A percentile compares a stretch with the other conserved stretches of the same genome.
These are phyloP conservation scores for Ramalina peruviana DNA, from an alignment of 495 filamentous ascomycete species.

Conservation along the genomic window DNA sequence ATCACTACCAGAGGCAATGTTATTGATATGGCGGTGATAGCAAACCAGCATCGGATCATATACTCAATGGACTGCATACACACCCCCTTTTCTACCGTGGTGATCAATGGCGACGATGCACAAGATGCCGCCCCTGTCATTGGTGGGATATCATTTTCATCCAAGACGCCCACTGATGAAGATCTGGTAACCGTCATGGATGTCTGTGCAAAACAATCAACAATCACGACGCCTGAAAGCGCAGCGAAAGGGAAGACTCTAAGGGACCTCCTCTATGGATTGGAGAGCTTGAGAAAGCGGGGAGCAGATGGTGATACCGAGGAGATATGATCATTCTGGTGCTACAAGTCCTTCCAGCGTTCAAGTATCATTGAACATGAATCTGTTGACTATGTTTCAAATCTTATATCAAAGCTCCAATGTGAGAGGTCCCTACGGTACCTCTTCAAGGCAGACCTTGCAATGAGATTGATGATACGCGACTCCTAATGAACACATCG, in stretches of 20 bases:
- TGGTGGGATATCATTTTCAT: background rate
- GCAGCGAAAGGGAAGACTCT: constrained; percentile 10
- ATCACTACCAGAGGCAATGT: constrained; percentile 44
- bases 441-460: no score
- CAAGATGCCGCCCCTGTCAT: background rate
- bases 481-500: no score
- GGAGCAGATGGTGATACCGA: constrained; percentile 30
- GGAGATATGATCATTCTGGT: background rate
- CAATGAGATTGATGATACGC: no score
- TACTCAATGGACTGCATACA: constrained; percentile 42
- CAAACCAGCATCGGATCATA: constrained; percentile 29
- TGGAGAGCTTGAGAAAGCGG: constrained; percentile 63
- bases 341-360: no score
- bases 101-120: constrained; percentile 17
- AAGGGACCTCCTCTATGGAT: constrained; percentile 47
- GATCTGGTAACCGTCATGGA: constrained; percentile 2
- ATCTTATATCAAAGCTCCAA: no score
- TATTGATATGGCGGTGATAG: constrained; percentile 36
- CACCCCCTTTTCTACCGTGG: constrained; percentile 26
- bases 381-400: no score
- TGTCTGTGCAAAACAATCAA: background rate
- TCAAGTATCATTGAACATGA: no score
- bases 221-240: background rate
- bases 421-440: no score
- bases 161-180: background rate